Evolutionary conservation across 306 rosid genomes (phyloP).

Genomic region (Cucurbita pepo): DNA sequence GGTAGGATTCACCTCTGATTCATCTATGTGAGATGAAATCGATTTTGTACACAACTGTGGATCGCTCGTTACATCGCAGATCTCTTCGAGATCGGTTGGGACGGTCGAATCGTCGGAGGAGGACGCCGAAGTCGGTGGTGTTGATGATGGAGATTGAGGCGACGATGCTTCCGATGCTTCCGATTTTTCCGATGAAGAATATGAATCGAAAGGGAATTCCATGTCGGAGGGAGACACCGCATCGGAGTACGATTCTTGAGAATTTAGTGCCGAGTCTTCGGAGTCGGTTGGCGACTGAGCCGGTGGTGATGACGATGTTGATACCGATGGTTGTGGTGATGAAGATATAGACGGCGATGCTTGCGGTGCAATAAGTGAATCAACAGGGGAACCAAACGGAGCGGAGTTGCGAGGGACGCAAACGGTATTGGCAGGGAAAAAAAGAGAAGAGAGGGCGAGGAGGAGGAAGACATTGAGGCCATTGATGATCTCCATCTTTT

Average conservation of each 20-base stretch:
- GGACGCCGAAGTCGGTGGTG: too few relatives aligned
- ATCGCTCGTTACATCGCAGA: constrained; percentile 2
- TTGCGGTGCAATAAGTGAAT: not conserved
- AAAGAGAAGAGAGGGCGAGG: not conserved
- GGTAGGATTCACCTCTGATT: not conserved
- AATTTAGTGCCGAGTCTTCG: not conserved
- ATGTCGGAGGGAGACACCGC: too few relatives aligned
- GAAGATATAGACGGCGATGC: not conserved
- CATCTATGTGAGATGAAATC: not conserved
- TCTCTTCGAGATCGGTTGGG: not conserved
- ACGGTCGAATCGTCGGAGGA: not conserved
- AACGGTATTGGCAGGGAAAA: not conserved
- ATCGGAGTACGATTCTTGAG: too few relatives aligned
- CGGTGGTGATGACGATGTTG: too few relatives aligned
- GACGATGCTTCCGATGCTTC: too few relatives aligned
- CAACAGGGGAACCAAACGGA: too few relatives aligned
- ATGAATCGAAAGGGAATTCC: too few relatives aligned
- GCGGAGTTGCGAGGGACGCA: constrained; percentile 1
- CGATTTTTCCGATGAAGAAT: too few relatives aligned
- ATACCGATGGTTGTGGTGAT: not conserved
- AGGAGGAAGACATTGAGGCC: not conserved
- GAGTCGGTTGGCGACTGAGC: too few relatives aligned
- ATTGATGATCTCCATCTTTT: not conserved
- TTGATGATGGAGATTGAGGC: too few relatives aligned
- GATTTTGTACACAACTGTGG: not conserved